These are phyloP conservation scores for Tillandsia leiboldiana DNA, from an alignment of 176 grass and related monocot species.

Conservation along the genomic window DNA sequence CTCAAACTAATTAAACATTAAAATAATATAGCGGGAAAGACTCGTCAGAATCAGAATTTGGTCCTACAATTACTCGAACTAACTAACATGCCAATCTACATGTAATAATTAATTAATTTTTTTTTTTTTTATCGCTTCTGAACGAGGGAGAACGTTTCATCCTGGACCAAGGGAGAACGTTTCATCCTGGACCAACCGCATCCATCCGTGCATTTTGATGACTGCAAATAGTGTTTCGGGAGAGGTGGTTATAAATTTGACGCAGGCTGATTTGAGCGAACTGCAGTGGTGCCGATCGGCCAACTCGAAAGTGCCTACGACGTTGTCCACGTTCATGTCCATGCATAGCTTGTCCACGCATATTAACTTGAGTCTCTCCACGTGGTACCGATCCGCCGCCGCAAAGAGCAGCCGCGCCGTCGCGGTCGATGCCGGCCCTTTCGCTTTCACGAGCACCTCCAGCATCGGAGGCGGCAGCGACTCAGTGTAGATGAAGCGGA, in stretches of 20 bases:
- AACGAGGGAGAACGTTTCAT: too few relatives aligned
- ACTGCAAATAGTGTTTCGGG: too few relatives aligned
- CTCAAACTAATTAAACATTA: too few relatives aligned
- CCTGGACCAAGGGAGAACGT: too few relatives aligned
- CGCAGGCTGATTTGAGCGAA: conserved; percentile 40
- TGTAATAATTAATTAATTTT: too few relatives aligned
- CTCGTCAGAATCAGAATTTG: too few relatives aligned
- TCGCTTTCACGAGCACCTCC: neutral
- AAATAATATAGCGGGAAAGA: too few relatives aligned
- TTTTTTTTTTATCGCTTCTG: too few relatives aligned
- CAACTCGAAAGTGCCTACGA: conserved; percentile 25
- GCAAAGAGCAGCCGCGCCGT: conserved; percentile 26
- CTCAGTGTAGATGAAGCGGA: conserved; percentile 45
- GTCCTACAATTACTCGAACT: too few relatives aligned
- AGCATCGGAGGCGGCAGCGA: neutral
- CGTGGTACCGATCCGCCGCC: conserved; percentile 31
- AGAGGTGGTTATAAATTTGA: conserved; percentile 24
- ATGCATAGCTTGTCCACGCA: conserved; percentile 18
- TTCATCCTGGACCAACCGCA: too few relatives aligned
- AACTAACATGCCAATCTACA: too few relatives aligned
- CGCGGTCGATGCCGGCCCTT: neutral
- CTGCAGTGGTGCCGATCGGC: conserved; percentile 40
- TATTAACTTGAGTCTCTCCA: conserved; percentile 17
- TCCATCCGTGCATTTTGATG: too few relatives aligned
- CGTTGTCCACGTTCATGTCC: conserved; percentile 14